phyloP scores from a whole-genome alignment of 2,329 filamentous ascomycete genomes.

The Penicillium thymicola region DNA sequence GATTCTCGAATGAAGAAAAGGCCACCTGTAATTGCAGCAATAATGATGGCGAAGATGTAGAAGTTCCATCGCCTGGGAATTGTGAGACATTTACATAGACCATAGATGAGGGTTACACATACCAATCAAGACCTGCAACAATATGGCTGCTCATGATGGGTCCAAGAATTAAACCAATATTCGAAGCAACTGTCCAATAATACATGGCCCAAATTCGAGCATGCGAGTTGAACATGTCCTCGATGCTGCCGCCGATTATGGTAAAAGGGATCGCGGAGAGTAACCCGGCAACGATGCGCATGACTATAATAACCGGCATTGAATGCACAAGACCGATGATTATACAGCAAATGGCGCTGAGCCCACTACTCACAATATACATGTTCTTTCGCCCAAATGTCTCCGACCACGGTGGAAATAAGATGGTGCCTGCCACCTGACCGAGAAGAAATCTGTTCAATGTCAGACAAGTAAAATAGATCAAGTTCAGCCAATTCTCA shows the following conservation, averaged over 20 bases:
- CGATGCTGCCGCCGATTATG: constrained; percentile 48
- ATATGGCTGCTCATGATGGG: constrained; percentile 47
- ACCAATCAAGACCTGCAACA: constrained; percentile 39
- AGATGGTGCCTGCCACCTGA: constrained; percentile 32
- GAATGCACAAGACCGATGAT: constrained; percentile 40
- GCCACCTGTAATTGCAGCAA: constrained; percentile 33
- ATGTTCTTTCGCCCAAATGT: constrained; percentile 39
- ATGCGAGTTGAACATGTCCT: constrained; percentile 49
- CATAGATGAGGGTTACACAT: constrained; percentile 7
- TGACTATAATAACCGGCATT: constrained; percentile 38
- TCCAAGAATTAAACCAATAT: constrained; percentile 44
- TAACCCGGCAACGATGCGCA: constrained; percentile 45
- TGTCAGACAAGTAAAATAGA: not conserved
- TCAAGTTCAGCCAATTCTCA: constrained; percentile 10
- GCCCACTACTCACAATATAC: constrained; percentile 31
- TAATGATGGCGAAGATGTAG: constrained; percentile 42
- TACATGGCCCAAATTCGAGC: constrained; percentile 49
- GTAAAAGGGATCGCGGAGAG: constrained; percentile 49
- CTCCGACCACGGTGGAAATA: constrained; percentile 39
- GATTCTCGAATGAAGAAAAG: constrained; percentile 44
- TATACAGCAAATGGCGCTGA: constrained; percentile 34
- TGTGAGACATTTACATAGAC: not conserved
- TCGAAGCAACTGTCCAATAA: constrained; percentile 45
- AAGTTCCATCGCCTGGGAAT: constrained; percentile 46
- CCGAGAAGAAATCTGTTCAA: constrained; percentile 33